Evolutionary conservation across 768 basidiomycete genomes (phyloP).

Genomic region (Boletus reticulatus): DNA sequence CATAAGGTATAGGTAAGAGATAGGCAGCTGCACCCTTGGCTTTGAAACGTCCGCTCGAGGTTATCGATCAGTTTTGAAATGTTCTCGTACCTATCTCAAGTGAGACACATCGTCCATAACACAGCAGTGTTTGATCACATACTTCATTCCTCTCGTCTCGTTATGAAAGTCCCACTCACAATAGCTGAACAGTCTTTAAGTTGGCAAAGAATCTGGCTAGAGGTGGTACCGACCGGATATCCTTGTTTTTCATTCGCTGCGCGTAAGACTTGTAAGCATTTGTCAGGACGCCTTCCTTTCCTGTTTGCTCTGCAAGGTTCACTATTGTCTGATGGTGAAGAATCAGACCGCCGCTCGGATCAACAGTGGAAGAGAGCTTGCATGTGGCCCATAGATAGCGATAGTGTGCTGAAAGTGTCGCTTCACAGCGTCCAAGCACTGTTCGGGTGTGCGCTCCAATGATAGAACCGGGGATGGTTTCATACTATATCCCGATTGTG

Average conservation of each 20-base stretch:
- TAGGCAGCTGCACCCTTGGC: constrained; percentile 61
- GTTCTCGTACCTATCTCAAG: constrained; percentile 72
- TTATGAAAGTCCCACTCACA: constrained; percentile 89
- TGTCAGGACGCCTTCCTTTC: constrained; percentile 83
- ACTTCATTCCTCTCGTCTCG: constrained; percentile 96
- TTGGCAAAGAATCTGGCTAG: background rate
- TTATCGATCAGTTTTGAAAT: constrained; percentile 71
- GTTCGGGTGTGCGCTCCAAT: constrained; percentile 66
- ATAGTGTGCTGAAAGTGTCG: constrained; percentile 71
- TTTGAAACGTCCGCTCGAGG: constrained; percentile 73
- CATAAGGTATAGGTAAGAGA: background rate
- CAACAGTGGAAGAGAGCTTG: constrained; percentile 32
- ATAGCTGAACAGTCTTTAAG: constrained; percentile 46
- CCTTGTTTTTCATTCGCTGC: constrained; percentile 50
- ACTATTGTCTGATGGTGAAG: constrained; percentile 58
- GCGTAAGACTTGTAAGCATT: constrained; percentile 73
- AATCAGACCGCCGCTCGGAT: constrained; percentile 3
- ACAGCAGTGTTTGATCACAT: constrained; percentile 21
- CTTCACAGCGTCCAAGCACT: constrained; percentile 67
- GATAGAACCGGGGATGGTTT: constrained; percentile 85
- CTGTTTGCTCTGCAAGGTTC: constrained; percentile 88
- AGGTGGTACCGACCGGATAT: constrained; percentile 50
- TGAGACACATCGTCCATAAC: background rate
- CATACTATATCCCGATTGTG: constrained; percentile 79
- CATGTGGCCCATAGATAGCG: constrained; percentile 75